phyloP scores from a whole-genome alignment of 2,329 filamentous ascomycete genomes.

The Colletotrichum lini region DNA sequence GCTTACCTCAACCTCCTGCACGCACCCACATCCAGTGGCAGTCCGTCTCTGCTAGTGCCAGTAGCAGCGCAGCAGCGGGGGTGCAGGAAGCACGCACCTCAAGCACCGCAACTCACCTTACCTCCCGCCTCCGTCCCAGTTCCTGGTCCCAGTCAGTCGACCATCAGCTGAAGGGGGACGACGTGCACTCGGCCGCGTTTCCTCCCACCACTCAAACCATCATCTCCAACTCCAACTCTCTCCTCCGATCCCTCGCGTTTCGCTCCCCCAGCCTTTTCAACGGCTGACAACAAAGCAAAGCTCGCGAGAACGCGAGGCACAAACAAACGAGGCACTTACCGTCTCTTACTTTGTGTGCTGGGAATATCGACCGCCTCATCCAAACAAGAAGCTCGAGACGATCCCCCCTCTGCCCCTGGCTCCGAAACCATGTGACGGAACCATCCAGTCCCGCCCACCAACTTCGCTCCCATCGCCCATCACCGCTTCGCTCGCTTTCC shows the following conservation, averaged over 20 bases:
- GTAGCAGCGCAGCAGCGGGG: conserved; percentile 4
- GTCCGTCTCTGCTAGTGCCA: not conserved
- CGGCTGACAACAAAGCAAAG: conserved; percentile 32
- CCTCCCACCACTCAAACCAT: conserved; percentile 35
- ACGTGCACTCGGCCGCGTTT: conserved; percentile 36
- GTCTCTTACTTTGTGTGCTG: conserved; percentile 24
- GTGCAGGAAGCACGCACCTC: conserved; percentile 16
- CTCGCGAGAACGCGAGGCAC: conserved; percentile 15
- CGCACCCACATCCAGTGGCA: conserved; percentile 9
- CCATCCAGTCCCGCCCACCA: conserved; percentile 41
- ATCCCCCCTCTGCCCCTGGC: conserved; percentile 39
- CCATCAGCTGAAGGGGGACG: conserved; percentile 38
- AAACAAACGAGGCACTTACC: conserved; percentile 11
- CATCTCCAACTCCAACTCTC: conserved; percentile 25
- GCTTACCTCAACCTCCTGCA: not conserved
- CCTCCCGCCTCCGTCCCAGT: conserved; percentile 26
- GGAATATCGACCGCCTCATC: conserved; percentile 26
- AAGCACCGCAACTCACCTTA: conserved; percentile 34
- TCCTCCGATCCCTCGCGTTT: conserved; percentile 23
- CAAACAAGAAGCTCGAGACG: conserved; percentile 35
- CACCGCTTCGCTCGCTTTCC: conserved; percentile 21
- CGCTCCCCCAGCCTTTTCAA: conserved; percentile 19
- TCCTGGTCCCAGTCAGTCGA: conserved; percentile 35
- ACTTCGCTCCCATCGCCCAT: conserved; percentile 38
- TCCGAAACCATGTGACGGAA: conserved; percentile 43